Evolutionary conservation across 371 early-diverging fungal genomes (phyloP).

Genomic region (Syncephalastrum sp.): DNA sequence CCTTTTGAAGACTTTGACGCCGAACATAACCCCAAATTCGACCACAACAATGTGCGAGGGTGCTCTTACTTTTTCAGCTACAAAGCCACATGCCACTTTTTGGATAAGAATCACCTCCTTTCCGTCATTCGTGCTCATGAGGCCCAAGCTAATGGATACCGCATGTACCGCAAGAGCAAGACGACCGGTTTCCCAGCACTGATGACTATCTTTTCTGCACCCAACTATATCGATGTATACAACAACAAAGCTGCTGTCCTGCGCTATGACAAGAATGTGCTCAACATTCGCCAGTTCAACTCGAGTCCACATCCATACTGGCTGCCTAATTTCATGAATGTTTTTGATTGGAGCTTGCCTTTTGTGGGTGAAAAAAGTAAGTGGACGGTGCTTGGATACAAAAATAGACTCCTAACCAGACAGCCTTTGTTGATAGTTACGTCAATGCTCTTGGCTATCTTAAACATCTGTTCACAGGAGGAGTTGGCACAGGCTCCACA

Average conservation of each 20-base stretch:
- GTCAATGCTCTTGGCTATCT: conserved; percentile 91
- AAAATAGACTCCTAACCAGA: neutral
- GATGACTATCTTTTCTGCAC: conserved; percentile 97
- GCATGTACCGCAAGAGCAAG: conserved; percentile 93
- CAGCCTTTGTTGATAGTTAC: conserved; percentile 58
- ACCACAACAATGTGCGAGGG: conserved; percentile 91
- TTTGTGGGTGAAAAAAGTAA: conserved; percentile 98
- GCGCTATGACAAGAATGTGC: conserved; percentile 95
- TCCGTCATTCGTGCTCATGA: conserved; percentile 98
- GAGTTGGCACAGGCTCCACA: conserved; percentile 49
- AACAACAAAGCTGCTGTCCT: conserved; percentile 97
- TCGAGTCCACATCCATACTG: conserved; percentile 94
- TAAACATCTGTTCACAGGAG: conserved; percentile 88
- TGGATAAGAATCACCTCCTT: conserved; percentile 90
- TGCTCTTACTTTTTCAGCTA: conserved; percentile 92
- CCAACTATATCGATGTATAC: conserved; percentile 96
- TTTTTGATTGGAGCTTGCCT: conserved; percentile 97
- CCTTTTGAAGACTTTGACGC: conserved; percentile 96
- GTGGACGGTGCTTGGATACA: conserved; percentile 8
- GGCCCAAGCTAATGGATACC: conserved; percentile 96
- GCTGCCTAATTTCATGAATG: conserved; percentile 97
- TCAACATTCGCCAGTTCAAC: conserved; percentile 93
- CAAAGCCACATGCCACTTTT: conserved; percentile 88
- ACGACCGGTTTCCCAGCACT: conserved; percentile 94
- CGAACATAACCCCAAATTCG: conserved; percentile 74